Evolutionary conservation across 176 grass and related monocot genomes (phyloP).

Genomic region (Eragrostis nindensis): DNA sequence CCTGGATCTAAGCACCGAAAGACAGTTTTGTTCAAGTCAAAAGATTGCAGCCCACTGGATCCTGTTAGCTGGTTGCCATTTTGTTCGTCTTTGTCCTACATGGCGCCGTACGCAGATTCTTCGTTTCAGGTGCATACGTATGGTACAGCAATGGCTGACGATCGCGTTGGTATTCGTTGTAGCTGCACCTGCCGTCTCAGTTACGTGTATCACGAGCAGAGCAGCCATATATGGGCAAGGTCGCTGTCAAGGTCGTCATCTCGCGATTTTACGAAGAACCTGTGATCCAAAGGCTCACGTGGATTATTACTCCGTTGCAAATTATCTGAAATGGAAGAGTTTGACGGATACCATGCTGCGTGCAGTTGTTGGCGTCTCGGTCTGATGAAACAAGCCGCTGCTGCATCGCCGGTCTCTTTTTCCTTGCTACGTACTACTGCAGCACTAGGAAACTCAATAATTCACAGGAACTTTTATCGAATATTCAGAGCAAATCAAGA

Average conservation of each 20-base stretch:
- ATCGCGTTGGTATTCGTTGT: background rate
- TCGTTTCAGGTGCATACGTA: constrained; percentile 14
- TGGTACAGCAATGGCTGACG: constrained; percentile 37
- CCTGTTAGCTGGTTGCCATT: constrained; percentile 9
- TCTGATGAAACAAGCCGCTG: background rate
- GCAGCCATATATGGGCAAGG: background rate
- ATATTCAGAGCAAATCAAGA: too few relatives aligned
- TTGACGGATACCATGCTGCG: background rate
- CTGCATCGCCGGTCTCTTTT: background rate
- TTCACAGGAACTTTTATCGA: too few relatives aligned
- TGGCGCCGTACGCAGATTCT: too few relatives aligned
- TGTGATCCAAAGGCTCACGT: background rate
- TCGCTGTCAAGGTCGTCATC: background rate
- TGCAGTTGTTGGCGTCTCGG: background rate
- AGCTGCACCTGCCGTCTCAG: background rate
- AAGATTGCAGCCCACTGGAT: background rate
- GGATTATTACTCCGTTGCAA: too few relatives aligned
- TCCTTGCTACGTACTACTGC: too few relatives aligned
- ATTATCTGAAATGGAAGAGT: background rate
- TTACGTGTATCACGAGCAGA: background rate
- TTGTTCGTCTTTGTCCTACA: too few relatives aligned
- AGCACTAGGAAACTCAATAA: too few relatives aligned
- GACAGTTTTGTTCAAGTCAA: constrained; percentile 12
- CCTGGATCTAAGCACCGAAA: background rate
- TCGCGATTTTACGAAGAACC: too few relatives aligned